A percentile compares a stretch with the other conserved stretches of the same genome.
phyloP scores from a whole-genome alignment of 164 flowering plant species.

The Stephania yunnanensis region DNA sequence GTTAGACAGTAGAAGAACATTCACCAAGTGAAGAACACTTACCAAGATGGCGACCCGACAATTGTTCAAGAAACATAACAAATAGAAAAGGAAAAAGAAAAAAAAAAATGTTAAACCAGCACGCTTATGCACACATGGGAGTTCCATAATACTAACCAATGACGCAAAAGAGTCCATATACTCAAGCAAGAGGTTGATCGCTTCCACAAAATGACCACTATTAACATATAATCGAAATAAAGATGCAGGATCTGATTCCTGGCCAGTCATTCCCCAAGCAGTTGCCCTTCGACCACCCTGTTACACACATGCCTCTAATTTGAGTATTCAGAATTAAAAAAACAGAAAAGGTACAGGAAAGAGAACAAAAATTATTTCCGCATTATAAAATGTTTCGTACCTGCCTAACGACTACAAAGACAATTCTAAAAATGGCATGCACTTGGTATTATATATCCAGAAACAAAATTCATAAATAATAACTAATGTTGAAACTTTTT shows the following conservation, averaged over 20 bases:
- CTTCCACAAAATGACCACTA: slow-evolving; percentile 76
- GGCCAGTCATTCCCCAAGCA: slow-evolving; percentile 76
- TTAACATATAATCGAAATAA: slow-evolving; percentile 75
- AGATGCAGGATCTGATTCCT: slow-evolving; percentile 72
- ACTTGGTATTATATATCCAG: not conserved
- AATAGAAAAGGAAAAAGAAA: not conserved
- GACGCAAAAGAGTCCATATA: slow-evolving; percentile 61
- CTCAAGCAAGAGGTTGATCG: slow-evolving; percentile 72
- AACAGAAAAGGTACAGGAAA: no score
- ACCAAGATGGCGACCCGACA: not conserved
- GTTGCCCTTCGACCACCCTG: slow-evolving; percentile 55
- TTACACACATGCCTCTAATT: slow-evolving; percentile 1
- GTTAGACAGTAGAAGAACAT: no score
- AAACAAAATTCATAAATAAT: not conserved
- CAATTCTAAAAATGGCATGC: not conserved
- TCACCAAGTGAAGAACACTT: not conserved
- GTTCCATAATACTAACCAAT: slow-evolving; percentile 38
- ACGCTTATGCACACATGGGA: not conserved
- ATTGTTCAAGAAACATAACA: not conserved
- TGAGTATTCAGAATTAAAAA: no score
- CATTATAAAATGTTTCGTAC: not conserved
- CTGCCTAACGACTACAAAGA: not conserved
- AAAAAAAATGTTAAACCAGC: not conserved
- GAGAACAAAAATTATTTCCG: not conserved
- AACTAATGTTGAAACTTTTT: not conserved